Percentiles rank a stretch among this genome's conserved stretches.
Conservation (phyloP, 208 protist species). For the Trypanosomatidae sp. region DNA sequence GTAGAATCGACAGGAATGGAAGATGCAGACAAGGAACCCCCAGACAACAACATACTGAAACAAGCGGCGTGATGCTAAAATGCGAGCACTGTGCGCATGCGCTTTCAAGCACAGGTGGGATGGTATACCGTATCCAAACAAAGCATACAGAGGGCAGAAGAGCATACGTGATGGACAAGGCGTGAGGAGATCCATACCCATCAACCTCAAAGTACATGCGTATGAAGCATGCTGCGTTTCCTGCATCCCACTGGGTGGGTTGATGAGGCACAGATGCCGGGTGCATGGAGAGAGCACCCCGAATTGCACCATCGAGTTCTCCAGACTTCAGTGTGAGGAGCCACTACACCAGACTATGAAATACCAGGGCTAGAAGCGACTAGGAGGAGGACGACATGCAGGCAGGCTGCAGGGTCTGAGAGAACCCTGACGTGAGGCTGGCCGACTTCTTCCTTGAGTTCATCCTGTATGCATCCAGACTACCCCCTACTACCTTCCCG, state of each 20-base stretch:
- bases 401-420: neutral
- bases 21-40: neutral
- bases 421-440: neutral
- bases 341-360: neutral
- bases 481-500: neutral
- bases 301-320: neutral
- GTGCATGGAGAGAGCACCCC: neutral
- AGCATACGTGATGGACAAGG: neutral
- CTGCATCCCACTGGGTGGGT: neutral
- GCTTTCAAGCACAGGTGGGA: neutral
- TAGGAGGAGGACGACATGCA: neutral
- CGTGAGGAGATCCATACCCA: neutral
- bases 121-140: neutral
- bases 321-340: neutral
- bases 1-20: neutral
- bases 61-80: neutral
- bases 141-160: neutral
- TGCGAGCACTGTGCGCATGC: neutral
- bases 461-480: neutral
- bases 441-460: neutral
- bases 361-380: neutral
- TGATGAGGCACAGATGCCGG: neutral
- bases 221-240: neutral
- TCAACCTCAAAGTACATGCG: neutral
- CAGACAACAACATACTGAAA: neutral